Evolutionary conservation across 768 basidiomycete species (phyloP), one percentile per base, ranked within the genome.

Genomic region (Phlebiopsis flavidoalba): DNA sequence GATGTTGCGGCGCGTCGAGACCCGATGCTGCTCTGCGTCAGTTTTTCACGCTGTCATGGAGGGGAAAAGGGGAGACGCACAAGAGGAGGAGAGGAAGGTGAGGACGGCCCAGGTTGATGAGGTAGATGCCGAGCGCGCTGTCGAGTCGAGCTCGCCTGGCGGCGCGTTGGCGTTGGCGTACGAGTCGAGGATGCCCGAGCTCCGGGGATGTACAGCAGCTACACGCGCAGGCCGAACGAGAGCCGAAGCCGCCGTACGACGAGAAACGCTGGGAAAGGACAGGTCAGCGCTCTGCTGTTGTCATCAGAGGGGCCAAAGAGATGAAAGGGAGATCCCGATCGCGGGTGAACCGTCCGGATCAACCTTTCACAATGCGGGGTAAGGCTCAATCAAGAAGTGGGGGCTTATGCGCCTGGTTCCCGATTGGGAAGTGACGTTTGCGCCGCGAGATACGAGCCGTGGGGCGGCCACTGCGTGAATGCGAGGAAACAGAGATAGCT

Each of bases 181-280:
- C 0, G 91, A 82, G 0, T 77, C 69, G 5, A 65, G 11, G 50
- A 93, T 79, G 14, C 91, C 91, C 4, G 80, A 81, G 26, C 80
- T n/a, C n/a, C 79, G 1, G 93, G 93, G 51, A 91, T 80, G 68
- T 88, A 73, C 66, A 95, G 85, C 0, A n/a, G n/a, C n/a, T n/a
- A n/a, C n/a, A n/a, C n/a, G n/a, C n/a, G n/a, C n/a, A 82, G 77
- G 4, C 84, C 90, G 53, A 84, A 94, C 5, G 91, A 91, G 75
- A 94, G 76, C 92, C 92, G 79, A 94, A 95, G 2, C 86, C 89
- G 22, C 93, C 93, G 62, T 89, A 95, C 1, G 87, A 88, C 0
- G 84, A 78, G 79, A 93, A n/a, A 94, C 0, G 91, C 91, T 88
- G 63, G 26, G 17, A 43, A 45, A 22, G 22, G 36, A 56, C 33